These are phyloP conservation scores for Hyaloscypha finlandica DNA, from an alignment of 495 filamentous ascomycete species.

Conservation along the genomic window DNA sequence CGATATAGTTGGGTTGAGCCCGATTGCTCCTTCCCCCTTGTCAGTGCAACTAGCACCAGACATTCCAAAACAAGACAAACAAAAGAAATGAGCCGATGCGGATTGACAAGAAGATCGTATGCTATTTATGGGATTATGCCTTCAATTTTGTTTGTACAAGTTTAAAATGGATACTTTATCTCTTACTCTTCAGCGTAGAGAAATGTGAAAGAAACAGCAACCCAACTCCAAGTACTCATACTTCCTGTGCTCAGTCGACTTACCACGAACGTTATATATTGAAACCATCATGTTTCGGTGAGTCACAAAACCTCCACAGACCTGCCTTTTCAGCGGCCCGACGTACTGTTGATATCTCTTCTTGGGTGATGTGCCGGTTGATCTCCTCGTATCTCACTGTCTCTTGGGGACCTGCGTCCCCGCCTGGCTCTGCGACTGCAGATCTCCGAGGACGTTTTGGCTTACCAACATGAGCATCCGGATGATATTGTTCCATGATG, in stretches of 20 bases:
- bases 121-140: neutral
- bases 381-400: constrained; percentile 69
- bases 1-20: neutral
- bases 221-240: no score
- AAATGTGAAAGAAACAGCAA: neutral
- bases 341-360: constrained; percentile 62
- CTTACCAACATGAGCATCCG: constrained; percentile 75
- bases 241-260: neutral
- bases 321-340: constrained; percentile 67
- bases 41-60: neutral
- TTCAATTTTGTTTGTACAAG: neutral
- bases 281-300: constrained; percentile 68
- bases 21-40: neutral
- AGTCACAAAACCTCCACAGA: constrained; percentile 74
- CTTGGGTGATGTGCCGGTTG: constrained; percentile 64
- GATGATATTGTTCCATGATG: constrained; percentile 79
- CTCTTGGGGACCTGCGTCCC: constrained; percentile 23
- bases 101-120: neutral
- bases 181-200: neutral
- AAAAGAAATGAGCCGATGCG: neutral
- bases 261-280: constrained; percentile 51
- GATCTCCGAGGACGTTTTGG: constrained; percentile 40
- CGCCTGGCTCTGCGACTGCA: constrained; percentile 31
- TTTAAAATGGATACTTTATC: neutral
- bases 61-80: neutral